Evolutionary conservation across 1,139 yeast species (phyloP).

Genomic region (Pichia sp.): DNA sequence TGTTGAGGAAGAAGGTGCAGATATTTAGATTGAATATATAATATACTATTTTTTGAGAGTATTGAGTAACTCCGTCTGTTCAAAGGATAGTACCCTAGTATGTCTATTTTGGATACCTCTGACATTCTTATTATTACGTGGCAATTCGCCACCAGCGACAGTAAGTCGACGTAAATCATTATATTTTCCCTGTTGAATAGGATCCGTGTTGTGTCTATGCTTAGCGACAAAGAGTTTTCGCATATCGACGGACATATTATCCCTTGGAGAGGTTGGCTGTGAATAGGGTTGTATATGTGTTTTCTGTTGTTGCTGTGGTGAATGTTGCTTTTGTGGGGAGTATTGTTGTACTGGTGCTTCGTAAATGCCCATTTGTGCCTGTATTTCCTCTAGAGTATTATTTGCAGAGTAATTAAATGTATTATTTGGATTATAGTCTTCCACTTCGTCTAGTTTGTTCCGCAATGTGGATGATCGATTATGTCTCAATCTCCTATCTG

Average conservation of each 20-base stretch:
- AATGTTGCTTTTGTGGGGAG: no score
- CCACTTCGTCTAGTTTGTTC: conserved; percentile 17
- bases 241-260: no score
- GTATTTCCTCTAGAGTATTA: conserved; percentile 27
- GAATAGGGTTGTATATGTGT: no score
- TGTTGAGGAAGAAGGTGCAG: conserved; percentile 38
- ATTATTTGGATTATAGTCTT: conserved; percentile 26
- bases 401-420: conserved; percentile 25
- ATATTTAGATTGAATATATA: conserved; percentile 12
- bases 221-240: no score
- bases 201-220: no score
- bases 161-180: neutral
- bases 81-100: conserved; percentile 37
- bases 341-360: no score
- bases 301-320: no score
- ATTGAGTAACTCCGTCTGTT: conserved; percentile 40
- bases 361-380: conserved; percentile 22
- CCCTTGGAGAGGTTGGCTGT: no score
- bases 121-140: neutral
- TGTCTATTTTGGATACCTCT: conserved; percentile 4
- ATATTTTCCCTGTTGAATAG: no score
- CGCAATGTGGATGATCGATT: no score
- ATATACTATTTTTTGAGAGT: conserved; percentile 20
- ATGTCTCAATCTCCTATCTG: no score
- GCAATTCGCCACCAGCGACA: neutral